Percentiles rank a stretch among this genome's conserved stretches.
Evolutionary conservation across 2,329 filamentous ascomycete genomes (phyloP).

Genomic region (Colletotrichum sp.): DNA sequence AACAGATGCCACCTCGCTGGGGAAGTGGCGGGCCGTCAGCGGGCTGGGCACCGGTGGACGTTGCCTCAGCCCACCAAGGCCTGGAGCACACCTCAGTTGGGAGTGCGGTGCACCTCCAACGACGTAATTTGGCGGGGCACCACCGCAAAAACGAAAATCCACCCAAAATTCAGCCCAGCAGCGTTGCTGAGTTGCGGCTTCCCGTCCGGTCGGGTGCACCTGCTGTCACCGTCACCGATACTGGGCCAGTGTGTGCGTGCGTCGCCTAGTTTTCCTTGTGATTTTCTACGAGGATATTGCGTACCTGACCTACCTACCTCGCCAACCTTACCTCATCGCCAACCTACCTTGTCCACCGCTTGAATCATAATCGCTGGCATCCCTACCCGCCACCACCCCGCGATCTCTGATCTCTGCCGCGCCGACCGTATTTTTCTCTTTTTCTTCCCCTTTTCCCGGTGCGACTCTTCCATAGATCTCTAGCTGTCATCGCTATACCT

Average conservation of each 20-base stretch:
- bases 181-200: background rate
- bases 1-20: background rate
- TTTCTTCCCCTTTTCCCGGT: background rate
- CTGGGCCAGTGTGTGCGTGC: background rate
- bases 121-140: conserved; percentile 26
- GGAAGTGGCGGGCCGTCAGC: background rate
- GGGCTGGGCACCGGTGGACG: background rate
- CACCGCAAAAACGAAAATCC: conserved; percentile 23
- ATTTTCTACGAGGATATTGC: background rate
- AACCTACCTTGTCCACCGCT: background rate
- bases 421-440: background rate
- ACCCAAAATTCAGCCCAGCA: background rate
- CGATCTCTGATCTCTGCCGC: background rate
- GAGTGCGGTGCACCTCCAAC: background rate
- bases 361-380: background rate
- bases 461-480: background rate
- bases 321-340: background rate
- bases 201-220: background rate
- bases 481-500: background rate
- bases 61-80: background rate
- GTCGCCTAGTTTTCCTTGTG: background rate
- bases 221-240: background rate
- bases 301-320: background rate
- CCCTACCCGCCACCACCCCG: background rate
- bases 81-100: background rate